Evolutionary conservation across 169 alveolate genomes (phyloP).

Genomic region (Plasmodium vivax): DNA sequence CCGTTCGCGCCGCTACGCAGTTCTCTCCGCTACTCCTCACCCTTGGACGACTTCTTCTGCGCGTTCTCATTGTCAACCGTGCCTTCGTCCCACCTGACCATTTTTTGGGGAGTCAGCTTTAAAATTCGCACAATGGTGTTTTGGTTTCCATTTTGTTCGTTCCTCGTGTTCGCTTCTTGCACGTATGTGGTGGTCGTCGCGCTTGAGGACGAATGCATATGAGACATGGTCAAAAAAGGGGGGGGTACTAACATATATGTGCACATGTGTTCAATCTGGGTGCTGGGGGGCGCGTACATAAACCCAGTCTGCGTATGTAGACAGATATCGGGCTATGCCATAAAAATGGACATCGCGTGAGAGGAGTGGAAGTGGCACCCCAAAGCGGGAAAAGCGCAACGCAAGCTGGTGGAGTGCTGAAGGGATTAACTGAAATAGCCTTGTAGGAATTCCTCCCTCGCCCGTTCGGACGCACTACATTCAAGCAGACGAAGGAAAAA

Average conservation of each 20-base stretch:
- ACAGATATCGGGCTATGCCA: not conserved
- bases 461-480: not conserved
- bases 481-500: not conserved
- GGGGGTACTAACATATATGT: not conserved
- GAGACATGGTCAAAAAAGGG: slow-evolving; percentile 38
- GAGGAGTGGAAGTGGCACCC: not conserved
- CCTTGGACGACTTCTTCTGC: slow-evolving; percentile 69
- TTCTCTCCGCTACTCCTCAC: slow-evolving; percentile 2
- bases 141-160: slow-evolving; percentile 32
- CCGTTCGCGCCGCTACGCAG: not conserved
- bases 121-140: slow-evolving; percentile 47
- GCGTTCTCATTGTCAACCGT: slow-evolving; percentile 71
- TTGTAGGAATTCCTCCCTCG: not conserved
- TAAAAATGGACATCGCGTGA: not conserved
- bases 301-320: not conserved
- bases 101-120: slow-evolving; percentile 61
- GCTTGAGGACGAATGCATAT: slow-evolving; percentile 30
- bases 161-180: slow-evolving; percentile 45
- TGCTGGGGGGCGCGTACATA: not conserved
- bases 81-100: slow-evolving; percentile 62
- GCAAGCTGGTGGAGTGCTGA: not conserved
- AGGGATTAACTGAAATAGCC: not conserved
- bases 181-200: slow-evolving; percentile 57
- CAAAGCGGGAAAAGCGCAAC: not conserved
- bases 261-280: not conserved